phyloP scores from a whole-genome alignment of 2,329 filamentous ascomycete genomes.

The Phaeophleospora eucalypticola region DNA sequence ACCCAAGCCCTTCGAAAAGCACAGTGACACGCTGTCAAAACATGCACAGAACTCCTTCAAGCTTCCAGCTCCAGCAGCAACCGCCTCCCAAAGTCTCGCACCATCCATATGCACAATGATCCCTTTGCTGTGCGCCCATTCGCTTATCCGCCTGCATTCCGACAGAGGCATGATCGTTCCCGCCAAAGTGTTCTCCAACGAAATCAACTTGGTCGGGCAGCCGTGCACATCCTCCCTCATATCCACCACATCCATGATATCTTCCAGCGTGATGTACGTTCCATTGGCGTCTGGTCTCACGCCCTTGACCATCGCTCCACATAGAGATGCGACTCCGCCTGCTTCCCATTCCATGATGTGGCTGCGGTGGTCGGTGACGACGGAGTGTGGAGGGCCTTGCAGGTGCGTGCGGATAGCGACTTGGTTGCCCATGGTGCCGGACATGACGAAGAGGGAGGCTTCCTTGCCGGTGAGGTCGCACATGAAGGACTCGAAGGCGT shows the following conservation, averaged over 20 bases:
- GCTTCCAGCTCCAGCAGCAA: conserved; percentile 63
- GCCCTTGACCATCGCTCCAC: conserved; percentile 64
- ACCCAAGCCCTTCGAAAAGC: conserved; percentile 78
- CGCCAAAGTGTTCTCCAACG: conserved; percentile 78
- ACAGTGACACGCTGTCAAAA: conserved; percentile 72
- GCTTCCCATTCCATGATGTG: conserved; percentile 73
- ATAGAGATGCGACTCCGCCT: conserved; percentile 65
- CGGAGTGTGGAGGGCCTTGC: conserved; percentile 70
- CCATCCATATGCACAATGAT: conserved; percentile 76
- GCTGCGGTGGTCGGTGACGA: conserved; percentile 72
- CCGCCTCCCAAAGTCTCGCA: conserved; percentile 77
- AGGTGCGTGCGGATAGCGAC: conserved; percentile 75
- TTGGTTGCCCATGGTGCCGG: conserved; percentile 90
- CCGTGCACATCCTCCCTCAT: conserved; percentile 68
- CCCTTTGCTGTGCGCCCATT: conserved; percentile 59
- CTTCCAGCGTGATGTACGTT: conserved; percentile 69
- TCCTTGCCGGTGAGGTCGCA: conserved; percentile 71
- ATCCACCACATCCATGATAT: conserved; percentile 63
- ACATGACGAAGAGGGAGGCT: conserved; percentile 74
- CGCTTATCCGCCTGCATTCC: conserved; percentile 65
- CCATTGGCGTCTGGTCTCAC: conserved; percentile 64
- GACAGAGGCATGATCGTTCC: conserved; percentile 73
- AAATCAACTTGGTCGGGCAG: conserved; percentile 76
- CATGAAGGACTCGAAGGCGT: conserved; percentile 68
- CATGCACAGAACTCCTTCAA: conserved; percentile 63